Evolutionary conservation across 805 yeast genomes (phyloP).

Genomic region (Pichia membranifaciens): DNA sequence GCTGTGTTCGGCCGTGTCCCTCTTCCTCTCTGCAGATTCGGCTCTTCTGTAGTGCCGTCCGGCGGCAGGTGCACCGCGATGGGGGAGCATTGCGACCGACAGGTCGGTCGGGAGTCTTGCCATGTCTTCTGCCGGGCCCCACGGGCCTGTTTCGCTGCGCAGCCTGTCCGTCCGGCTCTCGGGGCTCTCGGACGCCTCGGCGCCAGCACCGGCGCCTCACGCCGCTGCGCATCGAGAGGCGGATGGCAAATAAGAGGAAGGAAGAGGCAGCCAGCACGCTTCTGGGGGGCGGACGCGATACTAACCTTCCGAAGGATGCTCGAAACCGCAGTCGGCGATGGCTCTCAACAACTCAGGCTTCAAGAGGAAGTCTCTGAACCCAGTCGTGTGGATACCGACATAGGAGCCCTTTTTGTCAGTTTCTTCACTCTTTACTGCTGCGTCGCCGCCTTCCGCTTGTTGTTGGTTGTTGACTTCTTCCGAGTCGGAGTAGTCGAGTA

Average conservation of each 20-base stretch:
- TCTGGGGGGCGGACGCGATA: conserved; percentile 21
- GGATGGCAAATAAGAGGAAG: background rate
- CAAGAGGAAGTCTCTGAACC: conserved; percentile 93
- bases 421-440: conserved; percentile 40
- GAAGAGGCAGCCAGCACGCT: background rate
- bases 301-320: conserved; percentile 98
- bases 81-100: too few species aligned
- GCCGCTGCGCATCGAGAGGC: too few species aligned
- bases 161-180: too few species aligned
- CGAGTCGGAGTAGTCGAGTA: conserved; percentile 96
- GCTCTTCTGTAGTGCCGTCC: too few species aligned
- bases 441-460: conserved; percentile 38
- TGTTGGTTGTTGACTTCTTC: conserved; percentile 67
- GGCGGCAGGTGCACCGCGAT: too few species aligned
- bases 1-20: background rate
- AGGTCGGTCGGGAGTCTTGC: background rate
- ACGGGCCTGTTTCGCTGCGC: too few species aligned
- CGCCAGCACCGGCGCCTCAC: too few species aligned
- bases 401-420: conserved; percentile 92
- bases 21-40: background rate
- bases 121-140: too few species aligned
- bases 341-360: conserved; percentile 97
- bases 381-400: conserved; percentile 97
- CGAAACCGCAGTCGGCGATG: conserved; percentile 98
- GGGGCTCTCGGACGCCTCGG: too few species aligned